Evolutionary conservation across 1,139 yeast species (phyloP), one percentile per base, ranked within the genome.

Genomic region (Geotrichum europaeum): DNA sequence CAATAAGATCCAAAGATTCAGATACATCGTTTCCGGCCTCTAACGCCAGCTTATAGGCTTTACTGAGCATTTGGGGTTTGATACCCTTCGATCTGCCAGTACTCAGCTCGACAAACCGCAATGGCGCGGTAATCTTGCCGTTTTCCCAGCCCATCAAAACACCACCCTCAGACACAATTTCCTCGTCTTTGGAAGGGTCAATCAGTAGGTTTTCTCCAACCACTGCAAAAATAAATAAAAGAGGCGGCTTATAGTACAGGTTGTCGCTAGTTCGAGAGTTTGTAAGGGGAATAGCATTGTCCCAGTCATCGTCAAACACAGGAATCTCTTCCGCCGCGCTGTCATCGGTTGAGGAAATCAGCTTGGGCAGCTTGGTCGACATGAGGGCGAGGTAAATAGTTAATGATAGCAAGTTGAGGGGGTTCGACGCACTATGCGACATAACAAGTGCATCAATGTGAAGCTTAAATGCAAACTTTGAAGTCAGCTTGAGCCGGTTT

Each of bases 301-400:
- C 87, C 94, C 88, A 92, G 70, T 85, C 96, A 69, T 91, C 97
- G 53, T 92, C 86, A 70, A 92, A 92, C 0, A 91, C 89, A 1
- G 98, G 98, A 65, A 89, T 85, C 72, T 91, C 97, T 69, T 89
- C 96, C 20, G 81, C 79, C 49, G 73, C 74, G 30, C 76, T 65
- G 64, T 80, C 83, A 65, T 80, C 80, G 22, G 88, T 72, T 73
- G 82, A 84, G 22, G 96, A 87, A 3, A 83, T 76, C 60, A 90
- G 76, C 57, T 85, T 78, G 4, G 99, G 98, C 60, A 92, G 78
- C 64, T 79, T 79, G 1, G 97, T 86, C 24, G 94, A 83, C 66
- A 84, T 84, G 66, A 92, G 79, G 0, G 97, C 97, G 65, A 90
- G 79, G 70, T 88, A 91, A 1, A 84, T 79, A 1, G 96, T 86